phyloP scores from a whole-genome alignment of 495 filamentous ascomycete genomes.

The Neurospora sp. region DNA sequence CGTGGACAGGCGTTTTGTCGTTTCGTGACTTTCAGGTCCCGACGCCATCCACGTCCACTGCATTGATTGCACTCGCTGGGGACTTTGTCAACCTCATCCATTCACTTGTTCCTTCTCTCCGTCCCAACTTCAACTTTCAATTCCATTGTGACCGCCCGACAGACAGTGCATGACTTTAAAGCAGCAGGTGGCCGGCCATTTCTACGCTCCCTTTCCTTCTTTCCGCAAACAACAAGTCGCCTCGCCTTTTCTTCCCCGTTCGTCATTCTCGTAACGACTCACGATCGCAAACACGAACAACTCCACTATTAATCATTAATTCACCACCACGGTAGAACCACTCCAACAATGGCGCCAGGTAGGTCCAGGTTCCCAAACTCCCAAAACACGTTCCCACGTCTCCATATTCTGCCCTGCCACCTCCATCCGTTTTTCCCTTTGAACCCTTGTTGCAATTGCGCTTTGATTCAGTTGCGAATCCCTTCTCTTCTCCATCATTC shows the following conservation, averaged over 20 bases:
- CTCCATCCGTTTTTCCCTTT: not conserved
- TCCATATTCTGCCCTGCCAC: not conserved
- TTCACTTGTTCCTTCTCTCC: not conserved
- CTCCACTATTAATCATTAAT: constrained; percentile 1
- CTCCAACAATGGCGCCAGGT: constrained; percentile 18
- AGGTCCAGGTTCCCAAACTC: constrained; percentile 4
- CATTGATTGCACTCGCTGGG: not conserved
- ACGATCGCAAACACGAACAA: not conserved
- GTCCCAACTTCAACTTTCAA: not conserved
- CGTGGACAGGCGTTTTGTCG: not conserved
- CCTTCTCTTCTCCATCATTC: not conserved
- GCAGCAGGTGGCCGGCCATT: not conserved
- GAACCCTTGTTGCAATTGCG: not conserved
- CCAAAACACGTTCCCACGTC: not conserved
- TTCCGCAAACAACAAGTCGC: not conserved
- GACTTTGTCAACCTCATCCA: not conserved
- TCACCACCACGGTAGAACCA: not conserved
- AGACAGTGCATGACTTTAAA: not conserved
- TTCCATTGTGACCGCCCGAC: not conserved
- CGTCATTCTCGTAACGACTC: not conserved
- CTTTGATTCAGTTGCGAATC: not conserved
- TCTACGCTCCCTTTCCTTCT: not conserved
- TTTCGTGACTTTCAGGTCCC: not conserved
- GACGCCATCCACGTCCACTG: not conserved
- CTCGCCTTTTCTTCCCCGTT: not conserved